A percentile compares a stretch with the other conserved stretches of the same genome.
phyloP scores from a whole-genome alignment of 2,329 filamentous ascomycete genomes.

The Aureobasidium namibiae region DNA sequence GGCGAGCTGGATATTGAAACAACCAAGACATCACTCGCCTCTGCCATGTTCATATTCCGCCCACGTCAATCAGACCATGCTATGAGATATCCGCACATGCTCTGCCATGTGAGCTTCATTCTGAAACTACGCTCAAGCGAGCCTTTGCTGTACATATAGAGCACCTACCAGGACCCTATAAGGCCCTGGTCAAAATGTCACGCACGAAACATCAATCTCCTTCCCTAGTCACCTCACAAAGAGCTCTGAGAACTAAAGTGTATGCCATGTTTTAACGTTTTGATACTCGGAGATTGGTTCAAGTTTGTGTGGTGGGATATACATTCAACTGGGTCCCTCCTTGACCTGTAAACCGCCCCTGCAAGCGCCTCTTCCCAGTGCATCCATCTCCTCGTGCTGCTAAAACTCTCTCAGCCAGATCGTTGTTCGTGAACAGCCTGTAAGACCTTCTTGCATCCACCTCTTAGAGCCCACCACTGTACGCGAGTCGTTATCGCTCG shows the following conservation, averaged over 20 bases:
- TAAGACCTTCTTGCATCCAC: not conserved
- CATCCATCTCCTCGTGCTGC: not conserved
- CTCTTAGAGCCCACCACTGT: not conserved
- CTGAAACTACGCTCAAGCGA: not conserved
- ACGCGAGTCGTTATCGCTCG: not conserved
- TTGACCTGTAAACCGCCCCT: too few relatives aligned
- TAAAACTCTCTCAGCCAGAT: not conserved
- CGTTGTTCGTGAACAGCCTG: not conserved
- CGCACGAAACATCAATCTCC: not conserved
- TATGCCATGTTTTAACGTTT: not conserved
- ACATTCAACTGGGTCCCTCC: not conserved
- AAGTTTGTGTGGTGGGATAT: not conserved
- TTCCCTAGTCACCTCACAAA: not conserved
- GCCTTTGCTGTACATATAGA: constrained; percentile 2
- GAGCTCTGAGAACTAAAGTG: not conserved
- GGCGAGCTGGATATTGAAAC: not conserved
- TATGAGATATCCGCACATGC: not conserved
- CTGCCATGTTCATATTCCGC: not conserved
- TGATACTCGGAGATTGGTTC: not conserved
- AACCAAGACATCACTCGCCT: not conserved
- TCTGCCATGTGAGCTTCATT: not conserved
- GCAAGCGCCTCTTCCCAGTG: not conserved
- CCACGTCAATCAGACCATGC: not conserved
- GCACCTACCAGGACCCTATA: not conserved
- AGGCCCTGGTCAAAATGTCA: not conserved